These are phyloP conservation scores for Fomes fomentarius DNA, from an alignment of 1,284 basidiomycete species.

Conservation along the genomic window DNA sequence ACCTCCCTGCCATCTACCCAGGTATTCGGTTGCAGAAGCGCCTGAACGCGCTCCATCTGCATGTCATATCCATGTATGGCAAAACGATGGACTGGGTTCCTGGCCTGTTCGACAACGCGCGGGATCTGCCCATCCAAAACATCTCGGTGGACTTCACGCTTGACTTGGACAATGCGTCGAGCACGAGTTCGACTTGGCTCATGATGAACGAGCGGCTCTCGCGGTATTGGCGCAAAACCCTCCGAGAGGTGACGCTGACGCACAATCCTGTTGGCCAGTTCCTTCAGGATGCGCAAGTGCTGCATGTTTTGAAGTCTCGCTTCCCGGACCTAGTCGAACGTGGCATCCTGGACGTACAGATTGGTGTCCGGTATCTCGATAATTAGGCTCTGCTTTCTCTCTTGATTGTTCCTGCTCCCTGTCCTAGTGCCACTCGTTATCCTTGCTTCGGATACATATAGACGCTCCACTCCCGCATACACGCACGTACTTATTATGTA, in stretches of 20 bases:
- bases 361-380: slow-evolving; percentile 1
- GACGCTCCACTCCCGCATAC: too few relatives aligned
- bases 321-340: not conserved
- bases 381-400: not conserved
- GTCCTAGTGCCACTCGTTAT: too few relatives aligned
- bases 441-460: too few relatives aligned
- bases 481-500: too few relatives aligned
- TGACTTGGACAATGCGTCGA: not conserved
- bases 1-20: not conserved
- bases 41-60: not conserved
- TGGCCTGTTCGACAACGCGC: not conserved
- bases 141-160: slow-evolving; percentile 10
- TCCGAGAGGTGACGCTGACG: slow-evolving; percentile 1
- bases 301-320: not conserved
- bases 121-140: not conserved
- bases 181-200: not conserved
- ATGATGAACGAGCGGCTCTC: not conserved
- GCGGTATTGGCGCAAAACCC: slow-evolving; percentile 1
- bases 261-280: slow-evolving; percentile 7
- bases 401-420: not conserved
- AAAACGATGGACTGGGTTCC: slow-evolving; percentile 6
- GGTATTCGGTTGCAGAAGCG: not conserved
- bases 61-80: not conserved
- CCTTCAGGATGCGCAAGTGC: slow-evolving; percentile 1
- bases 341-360: not conserved